Base-by-base conservation (phyloP, 805 yeast genomes). In the Saccharomycopsis sp. region DNA sequence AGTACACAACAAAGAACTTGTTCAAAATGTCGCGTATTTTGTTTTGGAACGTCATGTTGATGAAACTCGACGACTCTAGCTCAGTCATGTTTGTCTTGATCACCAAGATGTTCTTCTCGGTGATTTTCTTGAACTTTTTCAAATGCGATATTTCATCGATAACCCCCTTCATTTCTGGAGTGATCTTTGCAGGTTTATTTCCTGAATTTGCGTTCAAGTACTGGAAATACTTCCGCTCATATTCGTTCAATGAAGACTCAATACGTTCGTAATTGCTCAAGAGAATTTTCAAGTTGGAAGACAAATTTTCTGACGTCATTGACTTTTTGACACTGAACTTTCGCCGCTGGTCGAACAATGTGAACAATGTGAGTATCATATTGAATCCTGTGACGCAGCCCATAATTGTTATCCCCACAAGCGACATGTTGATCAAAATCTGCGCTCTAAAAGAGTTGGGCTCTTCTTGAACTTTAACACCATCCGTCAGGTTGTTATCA, bases 301-400 rank as follows among this genome's bases (percentile, higher is more conserved):
- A 44, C 21, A 44, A 44, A 18, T 44, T 44, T 44, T 44, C 48
- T 7, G 48, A 44, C 5, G 48, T 44, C 48, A 44, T 44, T 5
- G 48, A 5, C 21, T 44, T 44, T 12, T 44, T 44, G 21, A 44
- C 48, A 44, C 21, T 16, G 48, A 44, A 44, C 16, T 44, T 44
- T 12, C 48, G 18, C 4, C 18, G 48, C 21, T 44, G 48, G 21
- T 44, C 48, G 16, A 44, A 44, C 21, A 44, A 44, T 29, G 34
- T 23, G 18, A 56, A 21, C 9, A 58, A 16, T 8, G 57, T 53
- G 3, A 53, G 44, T 7, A 57, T 24, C 14, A 54, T 34, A 24
- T 59, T 59, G 50, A 56, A 53, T n/a, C 62, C 62, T 29, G 62
- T 56, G 50, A 59, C 50, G 7, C 57, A 50, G 18, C 59, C 62